Percentiles rank a stretch among this genome's conserved stretches.
Evolutionary conservation across 768 basidiomycete species (phyloP).

Genomic region (Psilocybe cyanescens): DNA sequence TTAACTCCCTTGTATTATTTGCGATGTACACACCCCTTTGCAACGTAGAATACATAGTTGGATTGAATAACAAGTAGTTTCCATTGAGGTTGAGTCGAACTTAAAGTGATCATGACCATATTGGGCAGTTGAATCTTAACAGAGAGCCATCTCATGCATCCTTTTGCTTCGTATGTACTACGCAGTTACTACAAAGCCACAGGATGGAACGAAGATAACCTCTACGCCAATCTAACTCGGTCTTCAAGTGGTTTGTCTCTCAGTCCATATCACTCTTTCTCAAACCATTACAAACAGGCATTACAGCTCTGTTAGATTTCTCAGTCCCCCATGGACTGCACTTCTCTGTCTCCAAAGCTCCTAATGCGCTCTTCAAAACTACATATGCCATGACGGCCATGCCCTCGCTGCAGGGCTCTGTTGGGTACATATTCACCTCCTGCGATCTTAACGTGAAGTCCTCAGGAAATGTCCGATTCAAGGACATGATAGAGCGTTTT

Average conservation of each 20-base stretch:
- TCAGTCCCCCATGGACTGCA: conserved; percentile 80
- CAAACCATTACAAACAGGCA: conserved; percentile 11
- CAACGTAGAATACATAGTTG: no score
- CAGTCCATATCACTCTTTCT: not conserved
- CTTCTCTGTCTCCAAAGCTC: conserved; percentile 84
- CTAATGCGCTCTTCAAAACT: conserved; percentile 86
- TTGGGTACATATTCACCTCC: conserved; percentile 93
- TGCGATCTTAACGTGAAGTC: conserved; percentile 76
- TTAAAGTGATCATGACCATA: not conserved
- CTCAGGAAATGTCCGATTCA: conserved; percentile 77
- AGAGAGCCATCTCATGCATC: conserved; percentile 61
- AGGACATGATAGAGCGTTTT: conserved; percentile 90
- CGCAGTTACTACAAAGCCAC: conserved; percentile 91
- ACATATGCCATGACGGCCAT: conserved; percentile 93
- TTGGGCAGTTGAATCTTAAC: not conserved
- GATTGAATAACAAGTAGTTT: no score
- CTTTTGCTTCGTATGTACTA: conserved; percentile 86
- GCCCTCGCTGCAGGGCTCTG: conserved; percentile 89
- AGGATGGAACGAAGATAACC: conserved; percentile 96
- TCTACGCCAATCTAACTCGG: conserved; percentile 88
- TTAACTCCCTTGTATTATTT: no score
- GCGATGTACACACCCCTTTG: no score
- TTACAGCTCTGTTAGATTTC: conserved; percentile 88
- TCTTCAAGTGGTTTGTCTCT: conserved; percentile 75
- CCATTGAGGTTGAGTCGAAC: no score